Percentiles rank a stretch among this genome's conserved stretches.
These are phyloP conservation scores for Coniochaeta prunicola DNA, from an alignment of 2,329 filamentous ascomycete species.

Conservation along the genomic window DNA sequence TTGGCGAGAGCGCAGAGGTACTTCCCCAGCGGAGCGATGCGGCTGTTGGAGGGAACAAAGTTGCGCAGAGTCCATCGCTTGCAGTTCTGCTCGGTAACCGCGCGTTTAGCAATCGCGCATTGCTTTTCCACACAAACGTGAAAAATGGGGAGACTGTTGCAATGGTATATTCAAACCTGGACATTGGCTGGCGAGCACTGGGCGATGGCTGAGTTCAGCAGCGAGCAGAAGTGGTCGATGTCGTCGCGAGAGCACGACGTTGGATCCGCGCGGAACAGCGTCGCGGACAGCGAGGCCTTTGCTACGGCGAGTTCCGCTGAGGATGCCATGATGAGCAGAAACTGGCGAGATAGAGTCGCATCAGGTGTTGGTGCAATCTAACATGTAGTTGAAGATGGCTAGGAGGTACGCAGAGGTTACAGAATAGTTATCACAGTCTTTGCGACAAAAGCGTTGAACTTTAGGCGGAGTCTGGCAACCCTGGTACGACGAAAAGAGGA, in stretches of 20 bases:
- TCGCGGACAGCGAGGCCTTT: constrained; percentile 69
- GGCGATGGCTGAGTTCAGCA: constrained; percentile 57
- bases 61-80: constrained; percentile 78
- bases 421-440: too few relatives aligned
- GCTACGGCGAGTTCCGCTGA: constrained; percentile 68
- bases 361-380: too few relatives aligned
- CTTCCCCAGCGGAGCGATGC: constrained; percentile 63
- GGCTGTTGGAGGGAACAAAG: constrained; percentile 58
- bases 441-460: too few relatives aligned
- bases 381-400: not conserved
- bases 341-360: not conserved
- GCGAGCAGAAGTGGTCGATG: constrained; percentile 61
- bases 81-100: constrained; percentile 59
- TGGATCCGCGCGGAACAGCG: constrained; percentile 69
- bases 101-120: constrained; percentile 26
- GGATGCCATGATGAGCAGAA: constrained; percentile 53
- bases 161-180: constrained; percentile 65
- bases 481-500: too few relatives aligned
- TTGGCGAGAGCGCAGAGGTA: constrained; percentile 65
- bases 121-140: constrained; percentile 5
- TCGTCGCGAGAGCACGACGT: constrained; percentile 59
- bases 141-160: constrained; percentile 15
- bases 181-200: constrained; percentile 75
- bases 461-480: too few relatives aligned
- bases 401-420: not conserved